These are phyloP conservation scores for Leccinum aurantiacum DNA, from an alignment of 768 basidiomycete species.

Conservation along the genomic window DNA sequence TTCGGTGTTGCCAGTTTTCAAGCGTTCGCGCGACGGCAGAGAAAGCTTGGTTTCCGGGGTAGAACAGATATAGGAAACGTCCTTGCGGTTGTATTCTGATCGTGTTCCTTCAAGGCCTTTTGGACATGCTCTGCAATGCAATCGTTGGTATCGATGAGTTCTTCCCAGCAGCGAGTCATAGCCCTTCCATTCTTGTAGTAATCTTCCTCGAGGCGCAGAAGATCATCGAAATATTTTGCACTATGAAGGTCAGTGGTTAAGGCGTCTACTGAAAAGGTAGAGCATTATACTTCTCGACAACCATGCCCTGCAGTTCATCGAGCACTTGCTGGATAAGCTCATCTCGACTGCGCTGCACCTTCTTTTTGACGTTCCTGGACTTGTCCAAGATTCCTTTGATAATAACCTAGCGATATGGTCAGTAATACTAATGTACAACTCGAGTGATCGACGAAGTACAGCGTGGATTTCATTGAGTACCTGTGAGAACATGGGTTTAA, in stretches of 20 bases:
- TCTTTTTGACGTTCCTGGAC: constrained; percentile 48
- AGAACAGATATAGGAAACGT: constrained; percentile 50
- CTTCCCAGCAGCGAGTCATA: constrained; percentile 42
- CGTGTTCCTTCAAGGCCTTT: constrained; percentile 46
- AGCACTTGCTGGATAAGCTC: constrained; percentile 48
- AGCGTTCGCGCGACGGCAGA: constrained; percentile 5
- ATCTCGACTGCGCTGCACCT: constrained; percentile 45
- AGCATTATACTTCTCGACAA: constrained; percentile 24
- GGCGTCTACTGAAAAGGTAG: not conserved
- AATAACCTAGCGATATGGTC: constrained; percentile 42
- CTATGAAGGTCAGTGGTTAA: constrained; percentile 33
- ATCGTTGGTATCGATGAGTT: constrained; percentile 41
- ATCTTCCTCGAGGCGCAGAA: constrained; percentile 56
- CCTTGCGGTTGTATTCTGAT: constrained; percentile 47
- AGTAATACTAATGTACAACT: constrained; percentile 10
- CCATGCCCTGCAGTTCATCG: constrained; percentile 46
- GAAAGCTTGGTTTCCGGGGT: constrained; percentile 26
- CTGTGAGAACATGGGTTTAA: constrained; percentile 28
- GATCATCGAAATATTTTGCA: constrained; percentile 47
- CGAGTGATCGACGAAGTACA: constrained; percentile 25
- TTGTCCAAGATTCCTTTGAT: constrained; percentile 45
- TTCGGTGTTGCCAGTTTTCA: not conserved
- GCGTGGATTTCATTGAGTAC: constrained; percentile 51
- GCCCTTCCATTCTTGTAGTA: constrained; percentile 46
- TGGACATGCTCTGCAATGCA: constrained; percentile 37